Evolutionary conservation across 208 protist genomes (phyloP).

Genomic region (Acanthamoeba polyphaga): DNA sequence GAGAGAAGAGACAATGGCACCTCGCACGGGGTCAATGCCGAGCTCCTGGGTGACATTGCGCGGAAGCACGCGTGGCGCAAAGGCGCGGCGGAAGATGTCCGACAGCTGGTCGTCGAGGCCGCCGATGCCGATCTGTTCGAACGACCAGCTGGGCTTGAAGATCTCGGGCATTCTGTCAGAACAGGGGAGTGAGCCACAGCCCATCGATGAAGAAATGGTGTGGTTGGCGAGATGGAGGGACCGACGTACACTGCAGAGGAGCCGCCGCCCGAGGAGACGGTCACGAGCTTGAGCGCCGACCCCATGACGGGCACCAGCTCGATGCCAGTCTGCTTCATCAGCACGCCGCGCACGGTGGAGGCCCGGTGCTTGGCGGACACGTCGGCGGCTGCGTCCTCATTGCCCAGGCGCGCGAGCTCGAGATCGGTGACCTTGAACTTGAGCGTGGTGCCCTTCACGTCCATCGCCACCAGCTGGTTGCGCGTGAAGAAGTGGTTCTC

Average conservation of each 20-base stretch:
- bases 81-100: conserved; percentile 97
- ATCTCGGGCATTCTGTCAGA: conserved; percentile 14
- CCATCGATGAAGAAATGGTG: not conserved
- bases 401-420: conserved; percentile 2
- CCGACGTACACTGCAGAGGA: not conserved
- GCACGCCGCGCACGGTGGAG: conserved; percentile 27
- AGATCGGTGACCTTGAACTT: conserved; percentile 51
- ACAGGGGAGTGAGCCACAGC: not conserved
- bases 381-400: not conserved
- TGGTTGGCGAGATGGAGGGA: not conserved
- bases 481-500: conserved; percentile 22
- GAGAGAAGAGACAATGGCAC: not conserved
- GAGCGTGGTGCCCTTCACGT: conserved; percentile 35
- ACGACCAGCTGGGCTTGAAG: conserved; percentile 92
- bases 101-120: conserved; percentile 94
- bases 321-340: conserved; percentile 74
- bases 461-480: conserved; percentile 8
- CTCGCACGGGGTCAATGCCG: conserved; percentile 91
- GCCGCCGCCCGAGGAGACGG: not conserved
- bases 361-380: not conserved
- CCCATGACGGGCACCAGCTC: conserved; percentile 56
- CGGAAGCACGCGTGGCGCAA: conserved; percentile 96
- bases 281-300: conserved; percentile 41
- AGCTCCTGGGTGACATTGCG: conserved; percentile 94
- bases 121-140: conserved; percentile 95